Evolutionary conservation across 2,329 filamentous ascomycete species (phyloP).

Genomic region (Monosporascus sp.): DNA sequence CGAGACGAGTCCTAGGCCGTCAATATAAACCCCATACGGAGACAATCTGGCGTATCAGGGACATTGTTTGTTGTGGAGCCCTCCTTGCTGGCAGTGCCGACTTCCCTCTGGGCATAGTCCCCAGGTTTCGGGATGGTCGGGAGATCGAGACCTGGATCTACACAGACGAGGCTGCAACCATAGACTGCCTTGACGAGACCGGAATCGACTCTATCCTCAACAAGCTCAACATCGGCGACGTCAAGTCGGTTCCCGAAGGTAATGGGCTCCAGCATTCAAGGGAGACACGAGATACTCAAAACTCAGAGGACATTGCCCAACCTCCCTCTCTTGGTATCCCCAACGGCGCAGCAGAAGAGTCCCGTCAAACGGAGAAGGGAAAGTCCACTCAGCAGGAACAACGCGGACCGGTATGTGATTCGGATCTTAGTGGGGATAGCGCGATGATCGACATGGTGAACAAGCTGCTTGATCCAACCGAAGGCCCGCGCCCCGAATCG

Average conservation of each 20-base stretch:
- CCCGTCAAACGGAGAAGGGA: constrained; percentile 7
- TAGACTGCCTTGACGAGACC: constrained; percentile 11
- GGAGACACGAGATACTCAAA: not conserved
- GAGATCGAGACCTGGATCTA: constrained; percentile 21
- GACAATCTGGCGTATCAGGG: constrained; percentile 42
- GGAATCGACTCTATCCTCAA: constrained; percentile 17
- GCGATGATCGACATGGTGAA: constrained; percentile 40
- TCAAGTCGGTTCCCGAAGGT: constrained; percentile 6
- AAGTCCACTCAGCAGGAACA: constrained; percentile 8
- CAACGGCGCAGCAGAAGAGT: not conserved
- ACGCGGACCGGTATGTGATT: constrained; percentile 13
- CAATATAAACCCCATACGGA: constrained; percentile 31
- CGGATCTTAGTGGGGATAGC: constrained; percentile 27
- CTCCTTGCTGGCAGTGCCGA: constrained; percentile 38
- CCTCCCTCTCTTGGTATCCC: constrained; percentile 2
- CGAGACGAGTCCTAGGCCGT: constrained; percentile 27
- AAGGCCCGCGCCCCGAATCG: constrained; percentile 19
- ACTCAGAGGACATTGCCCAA: not conserved
- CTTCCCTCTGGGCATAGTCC: constrained; percentile 33
- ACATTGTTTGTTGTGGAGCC: constrained; percentile 44
- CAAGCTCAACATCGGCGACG: constrained; percentile 16
- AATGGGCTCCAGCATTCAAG: constrained; percentile 1
- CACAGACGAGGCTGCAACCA: constrained; percentile 12
- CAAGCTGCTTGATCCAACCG: constrained; percentile 27
- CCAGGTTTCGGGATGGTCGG: constrained; percentile 11